A percentile compares a stretch with the other conserved stretches of the same genome.
phyloP scores from a whole-genome alignment of 108 stramenopile genomes.

The Aurantiochytrium sp. region DNA sequence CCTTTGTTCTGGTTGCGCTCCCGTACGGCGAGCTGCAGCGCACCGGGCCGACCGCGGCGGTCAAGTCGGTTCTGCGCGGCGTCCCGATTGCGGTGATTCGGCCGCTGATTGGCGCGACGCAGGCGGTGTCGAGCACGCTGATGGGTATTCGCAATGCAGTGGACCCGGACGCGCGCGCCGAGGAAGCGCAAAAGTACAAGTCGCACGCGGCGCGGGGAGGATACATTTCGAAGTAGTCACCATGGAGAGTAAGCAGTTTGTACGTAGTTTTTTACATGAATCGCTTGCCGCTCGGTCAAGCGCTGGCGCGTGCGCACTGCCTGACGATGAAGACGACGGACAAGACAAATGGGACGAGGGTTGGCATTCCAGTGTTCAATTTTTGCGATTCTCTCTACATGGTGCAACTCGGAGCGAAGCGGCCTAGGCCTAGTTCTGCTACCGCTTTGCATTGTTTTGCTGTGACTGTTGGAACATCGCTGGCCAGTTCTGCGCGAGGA shows the following conservation, averaged over 20 bases:
- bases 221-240: too few relatives aligned
- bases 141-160: background rate
- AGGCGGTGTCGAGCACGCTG: background rate
- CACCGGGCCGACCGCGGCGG: background rate
- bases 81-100: constrained; percentile 28
- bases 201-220: background rate
- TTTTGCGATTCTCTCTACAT: too few relatives aligned
- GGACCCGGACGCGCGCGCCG: background rate
- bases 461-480: background rate
- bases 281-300: too few relatives aligned
- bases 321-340: background rate
- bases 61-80: constrained; percentile 10
- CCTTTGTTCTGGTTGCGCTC: constrained; percentile 17
- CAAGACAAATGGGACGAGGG: background rate
- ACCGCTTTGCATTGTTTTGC: too few relatives aligned
- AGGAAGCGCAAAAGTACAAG: constrained; percentile 20
- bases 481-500: background rate
- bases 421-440: background rate
- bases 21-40: background rate
- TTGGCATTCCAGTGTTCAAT: too few relatives aligned
- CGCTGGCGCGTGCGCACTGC: too few relatives aligned
- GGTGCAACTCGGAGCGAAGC: background rate
- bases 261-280: background rate
- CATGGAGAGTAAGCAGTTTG: too few relatives aligned
- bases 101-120: background rate